A percentile compares a stretch with the other conserved stretches of the same genome.
These are phyloP conservation scores for Talaromyces marneffei DNA, from an alignment of 2,329 filamentous ascomycete genomes.

Conservation along the genomic window DNA sequence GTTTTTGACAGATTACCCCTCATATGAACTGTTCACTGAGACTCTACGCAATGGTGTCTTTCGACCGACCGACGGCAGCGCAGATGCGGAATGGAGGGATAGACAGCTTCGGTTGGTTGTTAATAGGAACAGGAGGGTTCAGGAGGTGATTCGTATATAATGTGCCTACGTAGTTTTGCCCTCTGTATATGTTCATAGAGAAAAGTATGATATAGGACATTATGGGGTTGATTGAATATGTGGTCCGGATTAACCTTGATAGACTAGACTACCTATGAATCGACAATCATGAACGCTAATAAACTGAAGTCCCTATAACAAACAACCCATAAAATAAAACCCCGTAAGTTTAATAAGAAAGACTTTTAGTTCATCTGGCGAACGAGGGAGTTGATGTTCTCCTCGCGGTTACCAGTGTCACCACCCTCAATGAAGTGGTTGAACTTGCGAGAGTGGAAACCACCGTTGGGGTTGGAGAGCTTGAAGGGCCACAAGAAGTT, in stretches of 20 bases:
- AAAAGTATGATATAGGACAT: conserved; percentile 10
- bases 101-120: conserved; percentile 60
- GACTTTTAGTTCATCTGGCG: conserved; percentile 83
- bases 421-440: conserved; percentile 98
- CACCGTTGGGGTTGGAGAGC: conserved; percentile 95
- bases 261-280: conserved; percentile 21
- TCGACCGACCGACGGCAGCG: conserved; percentile 20
- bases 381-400: conserved; percentile 93
- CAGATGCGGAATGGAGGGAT: conserved; percentile 36
- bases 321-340: conserved; percentile 32
- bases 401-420: conserved; percentile 97
- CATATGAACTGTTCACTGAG: conserved; percentile 64
- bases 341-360: conserved; percentile 19
- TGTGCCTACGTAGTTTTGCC: background rate
- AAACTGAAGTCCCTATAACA: conserved; percentile 27
- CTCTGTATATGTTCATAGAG: background rate
- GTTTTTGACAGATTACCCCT: conserved; percentile 66
- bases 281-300: conserved; percentile 29
- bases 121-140: conserved; percentile 54
- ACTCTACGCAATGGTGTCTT: conserved; percentile 56
- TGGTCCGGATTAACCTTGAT: conserved; percentile 25
- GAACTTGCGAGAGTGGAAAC: conserved; percentile 96
- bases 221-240: conserved; percentile 35
- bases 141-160: conserved; percentile 38
- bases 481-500: conserved; percentile 99